These are phyloP conservation scores for Discostella stelligeroides DNA, from an alignment of 108 stramenopile species.

Conservation along the genomic window DNA sequence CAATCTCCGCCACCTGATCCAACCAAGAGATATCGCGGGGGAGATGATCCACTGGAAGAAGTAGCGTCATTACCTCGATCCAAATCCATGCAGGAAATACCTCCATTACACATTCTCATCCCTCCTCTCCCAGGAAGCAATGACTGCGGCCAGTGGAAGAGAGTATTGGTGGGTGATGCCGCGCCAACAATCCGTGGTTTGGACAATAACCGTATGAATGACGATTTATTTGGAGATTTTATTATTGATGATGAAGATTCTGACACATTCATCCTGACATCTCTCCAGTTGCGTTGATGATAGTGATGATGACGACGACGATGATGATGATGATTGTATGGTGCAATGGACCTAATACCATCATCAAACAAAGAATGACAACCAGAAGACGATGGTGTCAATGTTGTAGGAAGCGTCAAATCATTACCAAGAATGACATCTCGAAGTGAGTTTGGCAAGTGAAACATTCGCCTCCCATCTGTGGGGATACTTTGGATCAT, in stretches of 20 bases:
- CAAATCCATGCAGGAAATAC: constrained; percentile 47
- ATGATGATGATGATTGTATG: background rate
- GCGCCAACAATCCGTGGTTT: constrained; percentile 35
- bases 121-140: background rate
- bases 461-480: constrained; percentile 34
- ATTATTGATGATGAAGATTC: background rate
- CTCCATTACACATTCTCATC: background rate
- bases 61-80: constrained; percentile 18
- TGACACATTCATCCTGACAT: background rate
- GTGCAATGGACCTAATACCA: background rate
- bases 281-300: background rate
- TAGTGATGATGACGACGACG: background rate
- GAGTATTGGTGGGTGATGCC: background rate
- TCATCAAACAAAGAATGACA: background rate
- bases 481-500: constrained; percentile 17
- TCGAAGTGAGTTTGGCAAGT: constrained; percentile 28
- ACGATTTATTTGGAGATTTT: too few relatives aligned
- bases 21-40: constrained; percentile 67
- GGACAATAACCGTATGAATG: constrained; percentile 24
- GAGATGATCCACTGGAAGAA: background rate
- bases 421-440: background rate
- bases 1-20: constrained; percentile 62
- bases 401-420: background rate
- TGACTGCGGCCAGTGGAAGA: background rate
- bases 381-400: background rate